Evolutionary conservation across 1,284 basidiomycete species (phyloP), one percentile per base, ranked within the genome.

Genomic region (Takashimella tepidaria): DNA sequence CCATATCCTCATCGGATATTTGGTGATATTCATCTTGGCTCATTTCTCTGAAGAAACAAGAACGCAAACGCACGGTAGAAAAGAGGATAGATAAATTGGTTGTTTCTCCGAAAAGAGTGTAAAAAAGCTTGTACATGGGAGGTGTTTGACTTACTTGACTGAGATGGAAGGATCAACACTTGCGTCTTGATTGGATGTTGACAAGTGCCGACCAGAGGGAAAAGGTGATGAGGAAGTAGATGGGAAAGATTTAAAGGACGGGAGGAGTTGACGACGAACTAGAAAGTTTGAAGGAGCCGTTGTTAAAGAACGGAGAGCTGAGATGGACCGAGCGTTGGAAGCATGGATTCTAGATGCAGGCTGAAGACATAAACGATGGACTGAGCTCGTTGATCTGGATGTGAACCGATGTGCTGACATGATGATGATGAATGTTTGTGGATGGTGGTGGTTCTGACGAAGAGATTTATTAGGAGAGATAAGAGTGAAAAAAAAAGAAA

Each of bases 1-100:
- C 87, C 89, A 98, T 92, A 31, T 88, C 84, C 46, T 78, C 72
- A 58, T 97, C 90, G 0, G 93, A 84, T 27, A 89, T 75, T 43
- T 76, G 71, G 68, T 96, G 86, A 72, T 98, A 98, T 58, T 81
- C 78, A 40, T 37, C 49, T 37, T 61, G 55, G 3, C 53, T 57
- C 31, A 60, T 46, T 51, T 57, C 56, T 16, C 59, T 60, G 54
- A 0, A 12, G 52, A 49, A 26, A 46, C 43, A 8, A 16, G 24
- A 5, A 12, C 13, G 6, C 1, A 21, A 3, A 23, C 24, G 11
- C 11, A 42, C 13, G 20, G 20, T 5, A 12, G 24, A 10, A 26
- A 6, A 44, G n/a, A 16, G 41, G 16, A 21, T n/a, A 19, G 6
- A 20, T 20, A 24, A 25, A 3, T 13, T 13, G 19, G 4, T 5